Evolutionary conservation across 2,329 filamentous ascomycete genomes (phyloP), one percentile per base, ranked within the genome.

Genomic region (Calonectria ilicicola): DNA sequence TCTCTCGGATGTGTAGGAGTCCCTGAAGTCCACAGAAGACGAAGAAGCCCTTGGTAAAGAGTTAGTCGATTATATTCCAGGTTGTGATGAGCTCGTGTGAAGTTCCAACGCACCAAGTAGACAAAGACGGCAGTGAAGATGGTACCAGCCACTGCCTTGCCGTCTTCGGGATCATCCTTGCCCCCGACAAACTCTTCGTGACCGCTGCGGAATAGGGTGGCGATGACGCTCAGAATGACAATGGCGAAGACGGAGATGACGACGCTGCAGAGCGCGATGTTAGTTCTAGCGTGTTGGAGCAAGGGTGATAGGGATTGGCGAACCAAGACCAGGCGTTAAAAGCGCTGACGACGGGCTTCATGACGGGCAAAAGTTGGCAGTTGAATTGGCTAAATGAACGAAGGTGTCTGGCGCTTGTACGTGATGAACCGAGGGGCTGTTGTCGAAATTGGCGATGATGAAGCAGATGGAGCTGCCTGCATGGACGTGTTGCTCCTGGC

Each of bases 241-340:
- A 94, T 89, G 80, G 92, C 87, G 84, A 94, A 89, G 82, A 90
- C 80, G 83, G 91, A 90, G 84, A 94, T 84, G 86, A 95, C 86
- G 82, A 93, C 93, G 89, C 96, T 98, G 53, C 19, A 44, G 42
- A 74, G 49, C 58, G 70, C 49, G 14, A 70, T 68, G 76, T 82
- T 79, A 82, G 81, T 75, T 67, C 69, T 60, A 56, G 73, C 70
- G 68, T 51, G 46, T 53, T 49, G 56, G 63, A 75, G 70, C 46
- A 29, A 67, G 64, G 69, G 46, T 42, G 70, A 51, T 44, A 69
- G 60, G 76, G 62, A 70, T 75, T 72, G 72, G 84, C 91, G 82
- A 88, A 98, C 96, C 96, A 98, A 88, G 93, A 95, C 95, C 96
- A 98, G 82, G 96, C 96, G 87, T 98, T 96, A 87, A 96, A 91